Evolutionary conservation across 805 yeast species (phyloP).

Genomic region (Ogataea zsoltii): DNA sequence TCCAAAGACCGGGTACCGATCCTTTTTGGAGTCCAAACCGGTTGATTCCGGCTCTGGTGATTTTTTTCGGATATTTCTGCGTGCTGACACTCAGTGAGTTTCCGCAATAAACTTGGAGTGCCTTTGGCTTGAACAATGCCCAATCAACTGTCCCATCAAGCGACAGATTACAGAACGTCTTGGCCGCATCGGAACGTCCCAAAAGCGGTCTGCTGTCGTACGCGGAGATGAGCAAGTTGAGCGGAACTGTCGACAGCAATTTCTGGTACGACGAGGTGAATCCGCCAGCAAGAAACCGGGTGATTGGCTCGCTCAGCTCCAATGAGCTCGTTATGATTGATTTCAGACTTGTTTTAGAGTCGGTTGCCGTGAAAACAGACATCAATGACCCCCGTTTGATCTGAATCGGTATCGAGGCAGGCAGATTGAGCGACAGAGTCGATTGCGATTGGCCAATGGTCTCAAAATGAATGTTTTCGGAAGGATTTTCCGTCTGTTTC

Average conservation of each 20-base stretch:
- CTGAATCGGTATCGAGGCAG: constrained; percentile 58
- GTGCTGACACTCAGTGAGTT: constrained; percentile 45
- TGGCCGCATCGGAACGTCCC: constrained; percentile 21
- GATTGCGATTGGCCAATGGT: constrained; percentile 52
- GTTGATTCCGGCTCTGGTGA: constrained; percentile 37
- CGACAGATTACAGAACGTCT: constrained; percentile 44
- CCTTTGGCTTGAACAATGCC: constrained; percentile 51
- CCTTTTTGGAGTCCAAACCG: constrained; percentile 23
- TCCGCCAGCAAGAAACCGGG: constrained; percentile 45
- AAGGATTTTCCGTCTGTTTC: not conserved
- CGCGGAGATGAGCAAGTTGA: constrained; percentile 45
- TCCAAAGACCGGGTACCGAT: constrained; percentile 42
- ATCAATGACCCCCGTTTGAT: constrained; percentile 51
- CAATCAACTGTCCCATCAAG: constrained; percentile 65
- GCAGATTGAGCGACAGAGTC: constrained; percentile 49
- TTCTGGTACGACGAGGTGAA: constrained; percentile 47
- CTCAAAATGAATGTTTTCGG: constrained; percentile 35
- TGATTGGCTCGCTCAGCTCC: constrained; percentile 40
- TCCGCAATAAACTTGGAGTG: constrained; percentile 56
- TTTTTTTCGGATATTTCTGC: constrained; percentile 39
- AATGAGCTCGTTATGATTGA: constrained; percentile 29
- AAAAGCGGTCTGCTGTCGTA: constrained; percentile 19
- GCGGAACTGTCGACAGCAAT: constrained; percentile 48
- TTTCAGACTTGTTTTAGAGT: constrained; percentile 9
- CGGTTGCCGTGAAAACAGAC: constrained; percentile 39